Evolutionary conservation across 495 filamentous ascomycete genomes (phyloP).

Genomic region (Aspergillus leporis): DNA sequence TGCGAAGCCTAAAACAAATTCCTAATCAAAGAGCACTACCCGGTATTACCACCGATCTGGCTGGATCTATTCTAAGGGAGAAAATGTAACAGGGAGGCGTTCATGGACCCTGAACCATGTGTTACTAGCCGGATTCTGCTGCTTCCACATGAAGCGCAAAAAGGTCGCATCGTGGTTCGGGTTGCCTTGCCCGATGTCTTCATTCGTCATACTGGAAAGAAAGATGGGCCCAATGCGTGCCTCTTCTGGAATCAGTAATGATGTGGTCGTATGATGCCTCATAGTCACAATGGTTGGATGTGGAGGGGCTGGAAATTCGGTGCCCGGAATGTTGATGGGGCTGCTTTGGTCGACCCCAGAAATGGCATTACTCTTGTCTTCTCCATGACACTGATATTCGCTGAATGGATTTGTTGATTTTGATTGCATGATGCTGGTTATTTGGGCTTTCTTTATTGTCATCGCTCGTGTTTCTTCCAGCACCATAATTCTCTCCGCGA

Average conservation of each 20-base stretch:
- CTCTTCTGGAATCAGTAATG: conserved; percentile 27
- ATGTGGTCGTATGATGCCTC: not conserved
- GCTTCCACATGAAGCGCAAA: conserved; percentile 24
- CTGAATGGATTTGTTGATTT: no score
- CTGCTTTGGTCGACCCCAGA: not conserved
- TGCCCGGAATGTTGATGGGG: not conserved
- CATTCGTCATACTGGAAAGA: conserved; percentile 17
- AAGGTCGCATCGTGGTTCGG: conserved; percentile 21
- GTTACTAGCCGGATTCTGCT: conserved; percentile 15
- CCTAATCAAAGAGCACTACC: no score
- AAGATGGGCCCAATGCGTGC: conserved; percentile 28
- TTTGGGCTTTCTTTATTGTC: conserved; percentile 7
- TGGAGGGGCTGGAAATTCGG: not conserved
- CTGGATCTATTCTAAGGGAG: no score
- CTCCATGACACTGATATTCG: not conserved
- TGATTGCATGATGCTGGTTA: not conserved
- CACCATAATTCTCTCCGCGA: conserved; percentile 26
- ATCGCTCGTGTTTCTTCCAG: conserved; percentile 29
- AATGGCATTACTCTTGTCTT: not conserved
- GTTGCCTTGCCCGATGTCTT: conserved; percentile 21
- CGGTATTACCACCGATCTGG: no score
- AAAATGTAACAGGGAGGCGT: conserved; percentile 22
- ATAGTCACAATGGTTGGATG: not conserved
- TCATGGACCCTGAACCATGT: conserved; percentile 23
- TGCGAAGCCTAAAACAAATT: no score